These are phyloP conservation scores for Trametes meyenii DNA, from an alignment of 768 basidiomycete species.

Conservation along the genomic window DNA sequence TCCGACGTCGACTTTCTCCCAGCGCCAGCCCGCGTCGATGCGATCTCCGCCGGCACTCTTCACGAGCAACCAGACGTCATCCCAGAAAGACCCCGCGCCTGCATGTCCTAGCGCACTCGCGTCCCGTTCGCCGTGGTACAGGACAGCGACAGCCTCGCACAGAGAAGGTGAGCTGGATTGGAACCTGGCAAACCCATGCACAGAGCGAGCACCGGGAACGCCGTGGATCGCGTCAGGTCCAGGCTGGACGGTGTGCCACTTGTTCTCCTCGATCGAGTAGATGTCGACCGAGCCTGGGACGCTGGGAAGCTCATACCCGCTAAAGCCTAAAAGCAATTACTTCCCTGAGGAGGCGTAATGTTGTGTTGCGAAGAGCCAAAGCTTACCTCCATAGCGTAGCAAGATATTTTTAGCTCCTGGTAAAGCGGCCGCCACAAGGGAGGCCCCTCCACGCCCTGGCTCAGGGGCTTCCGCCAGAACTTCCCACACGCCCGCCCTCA, in stretches of 20 bases:
- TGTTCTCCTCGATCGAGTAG: conserved; percentile 37
- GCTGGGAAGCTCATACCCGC: conserved; percentile 39
- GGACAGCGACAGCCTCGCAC: conserved; percentile 32
- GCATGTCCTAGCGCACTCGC: conserved; percentile 42
- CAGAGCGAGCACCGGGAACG: conserved; percentile 39
- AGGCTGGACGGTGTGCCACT: conserved; percentile 27
- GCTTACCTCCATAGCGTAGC: conserved; percentile 42
- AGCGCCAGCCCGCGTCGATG: conserved; percentile 24
- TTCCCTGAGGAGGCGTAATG: background rate
- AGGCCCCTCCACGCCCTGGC: conserved; percentile 44
- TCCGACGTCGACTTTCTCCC: conserved; percentile 33
- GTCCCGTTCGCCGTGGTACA: conserved; percentile 42
- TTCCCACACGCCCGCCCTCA: conserved; percentile 35
- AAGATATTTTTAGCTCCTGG: conserved; percentile 29
- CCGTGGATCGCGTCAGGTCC: conserved; percentile 32
- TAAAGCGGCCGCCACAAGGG: conserved; percentile 34
- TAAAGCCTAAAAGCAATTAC: conserved; percentile 33
- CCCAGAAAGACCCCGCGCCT: conserved; percentile 44
- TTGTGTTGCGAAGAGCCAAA: background rate
- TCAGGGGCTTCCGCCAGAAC: conserved; percentile 40
- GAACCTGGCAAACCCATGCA: conserved; percentile 39
- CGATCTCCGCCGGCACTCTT: conserved; percentile 14
- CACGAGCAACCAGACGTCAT: conserved; percentile 41
- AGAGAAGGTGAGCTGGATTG: conserved; percentile 12
- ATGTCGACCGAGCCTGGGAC: conserved; percentile 35